A percentile compares a stretch with the other conserved stretches of the same genome.
These are phyloP conservation scores for Xylaria sp. DNA, from an alignment of 2,329 filamentous ascomycete species.

Conservation along the genomic window DNA sequence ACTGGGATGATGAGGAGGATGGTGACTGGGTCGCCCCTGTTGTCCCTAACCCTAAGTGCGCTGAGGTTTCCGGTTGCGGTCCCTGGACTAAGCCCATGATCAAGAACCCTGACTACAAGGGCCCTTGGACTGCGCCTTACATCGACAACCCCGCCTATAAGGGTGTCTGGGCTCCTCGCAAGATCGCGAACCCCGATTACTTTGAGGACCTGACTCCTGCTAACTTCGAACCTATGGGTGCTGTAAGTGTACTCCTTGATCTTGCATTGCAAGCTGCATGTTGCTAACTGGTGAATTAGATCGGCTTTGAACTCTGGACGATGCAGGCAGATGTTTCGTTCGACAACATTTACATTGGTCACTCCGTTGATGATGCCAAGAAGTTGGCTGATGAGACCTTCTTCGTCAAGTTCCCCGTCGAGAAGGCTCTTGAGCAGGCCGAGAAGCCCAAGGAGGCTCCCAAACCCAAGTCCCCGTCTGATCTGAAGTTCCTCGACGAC, in stretches of 20 bases:
- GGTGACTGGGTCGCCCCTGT: constrained; percentile 95
- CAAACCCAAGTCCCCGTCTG: constrained; percentile 75
- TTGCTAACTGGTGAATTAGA: constrained; percentile 60
- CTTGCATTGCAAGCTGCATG: background rate
- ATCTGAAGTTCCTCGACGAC: constrained; percentile 91
- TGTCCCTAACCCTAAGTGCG: constrained; percentile 95
- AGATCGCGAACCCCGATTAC: constrained; percentile 97
- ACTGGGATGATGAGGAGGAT: constrained; percentile 99
- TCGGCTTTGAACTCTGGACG: constrained; percentile 99
- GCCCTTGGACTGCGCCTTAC: constrained; percentile 93
- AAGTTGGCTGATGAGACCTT: constrained; percentile 91
- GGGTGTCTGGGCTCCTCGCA: constrained; percentile 91
- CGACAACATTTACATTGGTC: constrained; percentile 99
- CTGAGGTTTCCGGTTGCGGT: constrained; percentile 92
- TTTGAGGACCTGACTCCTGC: constrained; percentile 97
- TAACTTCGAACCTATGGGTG: constrained; percentile 98
- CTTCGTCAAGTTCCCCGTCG: constrained; percentile 84
- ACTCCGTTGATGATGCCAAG: constrained; percentile 92
- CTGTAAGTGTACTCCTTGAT: constrained; percentile 70
- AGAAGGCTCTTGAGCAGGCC: constrained; percentile 82
- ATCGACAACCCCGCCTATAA: constrained; percentile 99
- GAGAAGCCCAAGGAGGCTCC: constrained; percentile 79
- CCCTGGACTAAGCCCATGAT: constrained; percentile 92
- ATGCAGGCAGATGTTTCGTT: constrained; percentile 99
- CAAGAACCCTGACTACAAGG: constrained; percentile 97